Conservation (phyloP, 1,284 basidiomycete genomes). For the Golubevia sp. region DNA sequence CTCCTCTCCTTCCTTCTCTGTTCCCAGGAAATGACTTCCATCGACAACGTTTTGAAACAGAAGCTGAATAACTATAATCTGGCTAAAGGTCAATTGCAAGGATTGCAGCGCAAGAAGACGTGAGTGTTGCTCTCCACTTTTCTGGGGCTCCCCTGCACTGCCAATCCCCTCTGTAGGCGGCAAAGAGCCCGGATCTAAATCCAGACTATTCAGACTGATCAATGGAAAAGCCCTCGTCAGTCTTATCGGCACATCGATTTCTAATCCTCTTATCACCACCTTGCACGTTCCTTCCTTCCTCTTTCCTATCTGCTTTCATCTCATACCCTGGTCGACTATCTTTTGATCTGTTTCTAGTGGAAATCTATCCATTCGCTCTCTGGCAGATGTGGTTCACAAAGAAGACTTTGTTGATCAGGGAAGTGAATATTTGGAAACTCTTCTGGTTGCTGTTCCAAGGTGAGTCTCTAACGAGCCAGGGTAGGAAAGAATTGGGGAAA, state of each 20-base stretch:
- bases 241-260: no score
- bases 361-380: slow-evolving; percentile 85
- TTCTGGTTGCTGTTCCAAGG: slow-evolving; percentile 94
- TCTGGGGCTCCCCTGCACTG: neutral
- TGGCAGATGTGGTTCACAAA: slow-evolving; percentile 82
- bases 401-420: slow-evolving; percentile 77
- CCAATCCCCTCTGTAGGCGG: neutral
- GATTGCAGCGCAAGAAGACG: slow-evolving; percentile 93
- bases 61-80: slow-evolving; percentile 91
- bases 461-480: no score
- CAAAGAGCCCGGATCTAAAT: neutral
- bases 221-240: no score
- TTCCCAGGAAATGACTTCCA: slow-evolving; percentile 49
- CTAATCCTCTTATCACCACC: no score
- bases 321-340: no score
- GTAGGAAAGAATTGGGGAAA: no score
- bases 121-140: slow-evolving; percentile 63
- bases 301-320: slow-evolving; percentile 8
- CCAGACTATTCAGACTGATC: no score
- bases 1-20: neutral
- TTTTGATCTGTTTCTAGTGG: slow-evolving; percentile 73
- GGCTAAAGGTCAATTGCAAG: slow-evolving; percentile 88
- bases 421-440: slow-evolving; percentile 91
- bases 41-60: slow-evolving; percentile 66
- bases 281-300: neutral